Percentiles rank a stretch among this genome's conserved stretches.
These are phyloP conservation scores for Bretziella fagacearum DNA, from an alignment of 2,329 filamentous ascomycete species.

Conservation along the genomic window DNA sequence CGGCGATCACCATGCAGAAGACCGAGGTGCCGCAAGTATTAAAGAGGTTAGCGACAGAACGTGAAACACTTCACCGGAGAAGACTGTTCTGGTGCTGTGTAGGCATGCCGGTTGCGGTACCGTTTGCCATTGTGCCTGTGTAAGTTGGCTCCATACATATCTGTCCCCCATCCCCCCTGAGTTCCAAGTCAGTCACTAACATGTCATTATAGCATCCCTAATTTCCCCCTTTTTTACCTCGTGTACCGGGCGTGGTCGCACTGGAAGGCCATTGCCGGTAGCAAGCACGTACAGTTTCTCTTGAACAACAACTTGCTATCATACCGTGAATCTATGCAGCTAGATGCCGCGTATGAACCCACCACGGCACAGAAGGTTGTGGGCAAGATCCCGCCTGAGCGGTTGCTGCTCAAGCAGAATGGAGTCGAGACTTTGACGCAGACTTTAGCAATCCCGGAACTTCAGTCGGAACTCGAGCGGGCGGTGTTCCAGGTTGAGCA, in stretches of 20 bases:
- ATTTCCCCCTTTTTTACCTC: constrained; percentile 94
- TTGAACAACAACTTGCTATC: constrained; percentile 54
- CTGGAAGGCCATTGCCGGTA: constrained; percentile 71
- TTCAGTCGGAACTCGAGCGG: constrained; percentile 56
- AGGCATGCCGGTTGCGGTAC: constrained; percentile 67
- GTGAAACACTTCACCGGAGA: constrained; percentile 59
- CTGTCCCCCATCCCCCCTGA: not conserved
- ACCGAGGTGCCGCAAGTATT: constrained; percentile 49
- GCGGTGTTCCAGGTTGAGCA: constrained; percentile 58
- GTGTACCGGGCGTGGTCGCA: constrained; percentile 83
- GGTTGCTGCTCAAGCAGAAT: constrained; percentile 16
- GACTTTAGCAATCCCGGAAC: constrained; percentile 48
- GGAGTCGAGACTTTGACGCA: constrained; percentile 23
- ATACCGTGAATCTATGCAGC: constrained; percentile 44
- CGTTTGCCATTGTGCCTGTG: constrained; percentile 73
- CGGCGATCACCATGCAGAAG: constrained; percentile 48
- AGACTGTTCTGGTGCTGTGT: constrained; percentile 66
- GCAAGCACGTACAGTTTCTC: constrained; percentile 70
- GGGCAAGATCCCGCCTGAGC: constrained; percentile 11
- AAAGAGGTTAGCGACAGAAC: constrained; percentile 55
- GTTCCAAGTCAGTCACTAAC: constrained; percentile 1
- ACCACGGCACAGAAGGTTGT: not conserved
- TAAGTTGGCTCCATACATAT: constrained; percentile 31
- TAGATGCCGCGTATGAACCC: constrained; percentile 57
- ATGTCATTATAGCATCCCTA: constrained; percentile 49